Conservation (phyloP, 805 yeast species). For the Debaryomyces prosopidis region DNA sequence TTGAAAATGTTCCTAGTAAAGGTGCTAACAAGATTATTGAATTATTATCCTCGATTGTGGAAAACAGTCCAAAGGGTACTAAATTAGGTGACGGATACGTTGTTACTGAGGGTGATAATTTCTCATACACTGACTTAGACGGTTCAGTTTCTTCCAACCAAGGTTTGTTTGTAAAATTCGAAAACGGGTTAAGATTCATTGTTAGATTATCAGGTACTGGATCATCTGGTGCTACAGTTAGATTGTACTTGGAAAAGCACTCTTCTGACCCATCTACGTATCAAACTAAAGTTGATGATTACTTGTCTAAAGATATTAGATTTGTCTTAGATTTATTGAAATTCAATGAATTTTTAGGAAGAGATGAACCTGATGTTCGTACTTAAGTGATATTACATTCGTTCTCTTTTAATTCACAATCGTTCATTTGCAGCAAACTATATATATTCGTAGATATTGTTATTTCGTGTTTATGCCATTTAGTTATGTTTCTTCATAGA, state of each 20-base stretch:
- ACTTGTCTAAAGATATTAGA: slow-evolving; percentile 59
- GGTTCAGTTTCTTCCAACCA: slow-evolving; percentile 87
- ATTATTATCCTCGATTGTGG: slow-evolving; percentile 35
- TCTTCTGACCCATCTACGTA: slow-evolving; percentile 56
- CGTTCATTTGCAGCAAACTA: too few species aligned
- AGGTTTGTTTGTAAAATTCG: slow-evolving; percentile 82
- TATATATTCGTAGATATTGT: too few species aligned
- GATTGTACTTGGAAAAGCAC: slow-evolving; percentile 87
- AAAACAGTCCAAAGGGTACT: slow-evolving; percentile 44
- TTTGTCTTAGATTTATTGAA: slow-evolving; percentile 67
- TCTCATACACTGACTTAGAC: slow-evolving; percentile 90
- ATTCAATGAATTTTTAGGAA: slow-evolving; percentile 73
- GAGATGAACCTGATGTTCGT: slow-evolving; percentile 84
- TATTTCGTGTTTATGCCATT: too few species aligned
- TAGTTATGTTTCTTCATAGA: too few species aligned
- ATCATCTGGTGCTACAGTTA: slow-evolving; percentile 94
- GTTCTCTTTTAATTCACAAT: too few species aligned
- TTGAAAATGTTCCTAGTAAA: slow-evolving; percentile 75
- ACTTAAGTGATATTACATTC: slow-evolving; percentile 44
- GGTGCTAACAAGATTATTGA: slow-evolving; percentile 73
- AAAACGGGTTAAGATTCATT: slow-evolving; percentile 80
- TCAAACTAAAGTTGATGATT: slow-evolving; percentile 60
- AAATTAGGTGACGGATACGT: slow-evolving; percentile 47
- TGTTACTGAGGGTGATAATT: slow-evolving; percentile 80
- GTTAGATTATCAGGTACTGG: slow-evolving; percentile 96